Evolutionary conservation across 768 basidiomycete species (phyloP), one percentile per base, ranked within the genome.

Genomic region (Gloeopeniophorella convolvens): DNA sequence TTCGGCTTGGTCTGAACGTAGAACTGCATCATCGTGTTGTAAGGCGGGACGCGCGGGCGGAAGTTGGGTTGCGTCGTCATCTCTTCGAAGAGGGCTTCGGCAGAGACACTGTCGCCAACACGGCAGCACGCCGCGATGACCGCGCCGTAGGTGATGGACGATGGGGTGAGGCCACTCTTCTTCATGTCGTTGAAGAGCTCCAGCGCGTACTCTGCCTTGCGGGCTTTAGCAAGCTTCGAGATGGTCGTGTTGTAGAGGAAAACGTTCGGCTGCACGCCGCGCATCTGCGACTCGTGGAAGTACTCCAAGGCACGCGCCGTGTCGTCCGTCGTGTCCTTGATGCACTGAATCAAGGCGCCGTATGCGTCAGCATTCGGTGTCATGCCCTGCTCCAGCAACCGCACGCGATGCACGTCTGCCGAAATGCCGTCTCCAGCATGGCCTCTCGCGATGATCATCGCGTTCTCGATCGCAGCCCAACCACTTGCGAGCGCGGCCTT

Each of bases 1-100:
- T 89, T 84, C 1, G 92, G 95, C 65, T 87, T 89, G n/a, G 87
- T 92, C 48, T 84, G 80, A 42, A 86, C 84, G 68, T 91, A 93
- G 60, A 95, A 74, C 65, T 99, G 96, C 80, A 99, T 97, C 93
- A 99, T 96, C 28, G 87, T 93, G 70, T 99, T 99, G 75, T 83
- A 99, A 1, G 95, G 95, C 16, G 95, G 96, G 1, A 96, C 83
- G 6, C 93, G 76, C 8, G 94, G 85, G 68, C 76, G 85, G 74
- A 92, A 97, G 58, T 83, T 85, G 30, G 67, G 71, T 51, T 80
- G 73, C 36, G 66, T 56, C 0, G 72, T 65, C 96, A 99, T 98
- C 71, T 97, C 93, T 48, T 68, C 62, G 69, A 96, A 99, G 37
- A 96, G 68, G 8, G 72, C 70, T 65, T 89, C 89, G 5, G 96